These are phyloP conservation scores for Brassica napus DNA, from an alignment of 345 rosid genomes.

Conservation along the genomic window DNA sequence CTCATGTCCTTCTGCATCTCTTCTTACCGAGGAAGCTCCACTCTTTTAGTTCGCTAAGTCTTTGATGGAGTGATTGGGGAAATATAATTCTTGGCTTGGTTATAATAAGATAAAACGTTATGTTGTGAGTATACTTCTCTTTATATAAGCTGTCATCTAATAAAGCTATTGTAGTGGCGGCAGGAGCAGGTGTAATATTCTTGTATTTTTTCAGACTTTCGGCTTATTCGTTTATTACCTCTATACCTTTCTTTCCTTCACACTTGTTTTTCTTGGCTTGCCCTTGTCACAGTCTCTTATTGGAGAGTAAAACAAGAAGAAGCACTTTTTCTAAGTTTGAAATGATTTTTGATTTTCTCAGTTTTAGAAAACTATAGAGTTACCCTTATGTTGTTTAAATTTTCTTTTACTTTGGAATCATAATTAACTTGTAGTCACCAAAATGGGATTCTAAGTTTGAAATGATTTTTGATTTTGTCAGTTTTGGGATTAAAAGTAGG, in stretches of 20 bases:
- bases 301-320: too few relatives aligned
- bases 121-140: conserved; percentile 12
- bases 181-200: background rate
- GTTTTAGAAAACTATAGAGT: too few relatives aligned
- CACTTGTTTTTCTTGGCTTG: conserved; percentile 22
- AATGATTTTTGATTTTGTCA: too few relatives aligned
- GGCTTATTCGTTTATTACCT: conserved; percentile 26
- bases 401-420: background rate
- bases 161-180: background rate
- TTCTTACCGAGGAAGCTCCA: background rate
- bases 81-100: conserved; percentile 33
- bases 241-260: conserved; percentile 17
- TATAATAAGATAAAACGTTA: background rate
- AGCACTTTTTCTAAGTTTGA: too few relatives aligned
- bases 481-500: too few relatives aligned
- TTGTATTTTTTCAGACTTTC: background rate
- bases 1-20: conserved; percentile 31
- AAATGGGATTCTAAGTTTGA: too few relatives aligned
- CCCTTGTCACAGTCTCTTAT: background rate
- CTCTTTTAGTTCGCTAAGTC: conserved; percentile 7
- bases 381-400: background rate
- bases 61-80: conserved; percentile 10
- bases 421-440: too few relatives aligned
- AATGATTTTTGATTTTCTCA: too few relatives aligned
- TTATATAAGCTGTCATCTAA: conserved; percentile 20